These are phyloP conservation scores for Coemansia sp. DNA, from an alignment of 192 early-diverging fungal genomes.

Conservation along the genomic window DNA sequence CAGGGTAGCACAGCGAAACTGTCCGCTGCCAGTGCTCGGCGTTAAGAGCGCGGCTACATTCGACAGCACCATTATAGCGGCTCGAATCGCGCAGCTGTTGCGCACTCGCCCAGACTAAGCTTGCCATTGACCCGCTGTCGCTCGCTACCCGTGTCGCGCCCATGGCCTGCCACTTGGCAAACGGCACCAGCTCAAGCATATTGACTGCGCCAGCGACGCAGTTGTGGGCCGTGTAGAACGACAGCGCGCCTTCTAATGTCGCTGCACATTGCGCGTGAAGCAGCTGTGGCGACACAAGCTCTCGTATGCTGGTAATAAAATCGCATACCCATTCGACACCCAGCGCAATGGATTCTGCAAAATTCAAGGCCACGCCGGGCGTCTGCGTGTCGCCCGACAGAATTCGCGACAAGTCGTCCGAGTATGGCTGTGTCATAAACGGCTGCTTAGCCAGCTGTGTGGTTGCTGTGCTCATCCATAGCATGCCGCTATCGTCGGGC, in stretches of 20 bases:
- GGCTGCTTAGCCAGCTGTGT: slow-evolving; percentile 13
- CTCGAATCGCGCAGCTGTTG: slow-evolving; percentile 1
- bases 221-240: slow-evolving; percentile 1
- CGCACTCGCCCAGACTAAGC: slow-evolving; percentile 22
- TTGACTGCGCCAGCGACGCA: background rate
- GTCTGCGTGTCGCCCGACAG: slow-evolving; percentile 1
- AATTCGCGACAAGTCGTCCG: slow-evolving; percentile 11
- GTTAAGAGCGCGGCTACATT: background rate
- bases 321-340: slow-evolving; percentile 26
- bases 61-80: no score
- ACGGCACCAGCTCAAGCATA: slow-evolving; percentile 1
- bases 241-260: slow-evolving; percentile 6
- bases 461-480: slow-evolving; percentile 1
- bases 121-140: slow-evolving; percentile 2
- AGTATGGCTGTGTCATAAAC: slow-evolving; percentile 16
- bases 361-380: background rate
- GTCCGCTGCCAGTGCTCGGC: slow-evolving; percentile 17
- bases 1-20: slow-evolving; percentile 27
- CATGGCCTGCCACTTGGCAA: slow-evolving; percentile 22
- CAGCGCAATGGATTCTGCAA: background rate
- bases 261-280: slow-evolving; percentile 22
- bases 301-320: slow-evolving; percentile 11
- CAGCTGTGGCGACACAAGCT: slow-evolving; percentile 8
- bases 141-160: slow-evolving; percentile 1
- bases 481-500: background rate